phyloP scores from a whole-genome alignment of 2,329 filamentous ascomycete species.

The Amphichorda felina region DNA sequence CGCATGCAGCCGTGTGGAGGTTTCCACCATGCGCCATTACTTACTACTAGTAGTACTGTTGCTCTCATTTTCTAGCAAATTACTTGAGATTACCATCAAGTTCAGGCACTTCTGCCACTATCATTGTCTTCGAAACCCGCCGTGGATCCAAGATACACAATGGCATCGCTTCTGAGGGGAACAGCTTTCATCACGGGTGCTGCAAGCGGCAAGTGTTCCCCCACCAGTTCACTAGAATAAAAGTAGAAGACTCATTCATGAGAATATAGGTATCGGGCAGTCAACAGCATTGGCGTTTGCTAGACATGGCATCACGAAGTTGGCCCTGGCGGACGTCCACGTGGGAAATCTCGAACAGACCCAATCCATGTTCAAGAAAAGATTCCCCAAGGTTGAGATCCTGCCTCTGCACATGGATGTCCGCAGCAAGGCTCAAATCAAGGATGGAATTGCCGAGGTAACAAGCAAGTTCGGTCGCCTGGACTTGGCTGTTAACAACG shows the following conservation, averaged over 20 bases:
- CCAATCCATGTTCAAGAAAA: constrained; percentile 17
- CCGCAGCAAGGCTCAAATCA: constrained; percentile 25
- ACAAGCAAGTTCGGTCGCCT: constrained; percentile 36
- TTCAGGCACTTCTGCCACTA: too few relatives aligned
- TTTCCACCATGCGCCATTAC: too few relatives aligned
- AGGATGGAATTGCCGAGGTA: constrained; percentile 25
- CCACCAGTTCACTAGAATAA: neutral
- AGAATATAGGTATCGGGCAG: constrained; percentile 32
- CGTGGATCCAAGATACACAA: too few relatives aligned
- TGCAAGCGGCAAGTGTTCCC: constrained; percentile 4
- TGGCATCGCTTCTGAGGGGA: constrained; percentile 3
- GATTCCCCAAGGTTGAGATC: constrained; percentile 26
- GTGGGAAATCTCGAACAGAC: constrained; percentile 16
- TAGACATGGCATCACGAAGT: constrained; percentile 30
- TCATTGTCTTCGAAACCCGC: too few relatives aligned
- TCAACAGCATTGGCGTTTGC: constrained; percentile 32
- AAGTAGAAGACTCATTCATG: neutral
- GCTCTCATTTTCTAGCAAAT: too few relatives aligned
- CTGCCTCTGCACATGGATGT: constrained; percentile 32
- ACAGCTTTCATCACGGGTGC: constrained; percentile 7
- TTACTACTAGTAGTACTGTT: too few relatives aligned
- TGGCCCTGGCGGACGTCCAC: constrained; percentile 35
- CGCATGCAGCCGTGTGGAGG: too few relatives aligned
- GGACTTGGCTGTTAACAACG: constrained; percentile 44
- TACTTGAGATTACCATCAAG: too few relatives aligned